These are phyloP conservation scores for Fusarium armeniacum DNA, from an alignment of 2,329 filamentous ascomycete genomes.

Conservation along the genomic window DNA sequence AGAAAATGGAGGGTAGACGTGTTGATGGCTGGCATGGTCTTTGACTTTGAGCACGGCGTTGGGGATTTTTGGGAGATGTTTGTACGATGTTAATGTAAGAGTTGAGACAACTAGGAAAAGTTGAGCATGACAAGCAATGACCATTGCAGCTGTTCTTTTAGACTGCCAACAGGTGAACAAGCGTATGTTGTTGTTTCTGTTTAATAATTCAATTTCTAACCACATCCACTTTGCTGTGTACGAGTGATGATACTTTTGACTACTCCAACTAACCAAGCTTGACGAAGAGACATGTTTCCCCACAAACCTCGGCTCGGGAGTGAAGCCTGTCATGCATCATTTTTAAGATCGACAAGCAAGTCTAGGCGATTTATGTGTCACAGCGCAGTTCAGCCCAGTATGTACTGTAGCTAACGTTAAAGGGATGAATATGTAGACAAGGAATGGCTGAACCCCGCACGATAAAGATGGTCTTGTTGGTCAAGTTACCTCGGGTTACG, in stretches of 20 bases:
- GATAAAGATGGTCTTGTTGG: constrained; percentile 10
- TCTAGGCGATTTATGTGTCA: constrained; percentile 6
- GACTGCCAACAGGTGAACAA: background rate
- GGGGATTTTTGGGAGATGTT: constrained; percentile 30
- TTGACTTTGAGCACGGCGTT: constrained; percentile 52
- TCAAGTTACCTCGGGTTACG: constrained; percentile 37
- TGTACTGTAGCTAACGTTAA: constrained; percentile 7
- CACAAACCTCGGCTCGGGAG: constrained; percentile 34
- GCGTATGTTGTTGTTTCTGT: constrained; percentile 4
- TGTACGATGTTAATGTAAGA: constrained; percentile 25
- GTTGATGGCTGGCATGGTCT: constrained; percentile 29
- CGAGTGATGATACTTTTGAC: background rate
- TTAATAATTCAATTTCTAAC: constrained; percentile 1
- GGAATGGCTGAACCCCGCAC: constrained; percentile 44
- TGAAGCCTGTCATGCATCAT: constrained; percentile 14
- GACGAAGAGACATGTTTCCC: constrained; percentile 3
- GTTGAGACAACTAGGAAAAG: constrained; percentile 24
- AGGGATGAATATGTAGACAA: constrained; percentile 2
- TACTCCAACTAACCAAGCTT: background rate
- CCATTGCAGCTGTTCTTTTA: background rate
- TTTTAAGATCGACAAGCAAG: constrained; percentile 29
- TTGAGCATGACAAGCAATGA: background rate
- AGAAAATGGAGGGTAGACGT: constrained; percentile 8
- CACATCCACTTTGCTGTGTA: background rate
- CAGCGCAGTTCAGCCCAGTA: constrained; percentile 7